phyloP scores from a whole-genome alignment of 352 stramenopile genomes.

The Globisporangium nagaii region DNA sequence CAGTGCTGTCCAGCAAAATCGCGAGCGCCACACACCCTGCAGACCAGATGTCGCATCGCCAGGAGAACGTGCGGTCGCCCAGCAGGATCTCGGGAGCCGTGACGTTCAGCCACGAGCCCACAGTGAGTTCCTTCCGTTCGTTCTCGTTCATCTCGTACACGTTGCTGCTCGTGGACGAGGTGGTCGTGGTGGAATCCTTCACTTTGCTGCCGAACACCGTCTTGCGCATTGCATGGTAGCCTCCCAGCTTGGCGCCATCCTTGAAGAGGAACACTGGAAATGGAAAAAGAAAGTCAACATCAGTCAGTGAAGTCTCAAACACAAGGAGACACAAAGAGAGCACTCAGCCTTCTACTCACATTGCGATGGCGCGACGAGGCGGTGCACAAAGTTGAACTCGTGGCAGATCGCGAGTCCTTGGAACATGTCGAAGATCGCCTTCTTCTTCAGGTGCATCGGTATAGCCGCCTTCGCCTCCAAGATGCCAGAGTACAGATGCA shows the following conservation, averaged over 20 bases:
- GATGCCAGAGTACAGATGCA: conserved; percentile 73
- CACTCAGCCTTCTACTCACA: no score
- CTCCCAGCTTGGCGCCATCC: conserved; percentile 56
- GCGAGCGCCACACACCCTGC: conserved; percentile 57
- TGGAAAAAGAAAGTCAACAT: neutral
- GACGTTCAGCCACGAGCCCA: conserved; percentile 58
- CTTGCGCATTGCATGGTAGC: conserved; percentile 67
- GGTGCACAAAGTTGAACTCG: conserved; percentile 69
- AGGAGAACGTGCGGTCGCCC: conserved; percentile 61
- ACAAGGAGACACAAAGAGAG: no score
- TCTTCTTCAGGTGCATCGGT: conserved; percentile 45
- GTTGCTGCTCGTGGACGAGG: conserved; percentile 13
- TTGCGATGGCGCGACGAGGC: conserved; percentile 63
- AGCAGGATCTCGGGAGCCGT: conserved; percentile 72
- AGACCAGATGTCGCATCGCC: conserved; percentile 73
- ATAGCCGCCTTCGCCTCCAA: conserved; percentile 56
- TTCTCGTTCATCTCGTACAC: conserved; percentile 66
- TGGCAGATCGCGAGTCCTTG: conserved; percentile 54
- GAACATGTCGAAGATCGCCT: conserved; percentile 69
- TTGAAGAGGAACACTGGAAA: conserved; percentile 59
- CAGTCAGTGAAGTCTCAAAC: no score
- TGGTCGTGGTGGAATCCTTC: conserved; percentile 9
- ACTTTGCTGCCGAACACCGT: conserved; percentile 23
- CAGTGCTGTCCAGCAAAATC: conserved; percentile 59
- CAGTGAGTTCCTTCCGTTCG: conserved; percentile 73